Evolutionary conservation across 148 eudicot genomes (phyloP), one percentile per base, ranked within the genome.

Genomic region (Amaranthus palmeri): DNA sequence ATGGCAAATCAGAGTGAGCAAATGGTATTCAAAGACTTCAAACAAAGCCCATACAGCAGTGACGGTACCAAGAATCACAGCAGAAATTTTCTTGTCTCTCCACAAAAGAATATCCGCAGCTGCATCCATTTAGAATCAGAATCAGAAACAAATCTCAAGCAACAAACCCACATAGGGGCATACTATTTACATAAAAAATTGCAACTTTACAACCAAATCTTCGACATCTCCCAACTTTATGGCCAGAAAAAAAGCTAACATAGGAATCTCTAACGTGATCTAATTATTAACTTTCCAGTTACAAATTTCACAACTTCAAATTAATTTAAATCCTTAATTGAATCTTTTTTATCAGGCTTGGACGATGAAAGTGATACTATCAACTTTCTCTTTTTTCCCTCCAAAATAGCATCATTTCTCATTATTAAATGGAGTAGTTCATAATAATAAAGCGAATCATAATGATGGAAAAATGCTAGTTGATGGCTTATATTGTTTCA

Each of bases 31-130:
- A 43, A 88, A 70, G 69, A 91, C 75, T 45, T 95, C 97, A 68
- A 95, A 92, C 14, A 95, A 80, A 73, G 84, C 68, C 97, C 97
- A 95, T 13, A 90, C 74, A 54, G 87, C 82, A 2, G 99, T 95
- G 44, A 81, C 93, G 9, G 77, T 87, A 60, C 89, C 92, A 6
- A 95, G 85, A 68, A 92, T 72, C 54, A 80, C 83, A 6, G 85
- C 96, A 0, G 99, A 95, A 65, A 81, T 82, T 79, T 89, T 91
- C 96, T 89, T 89, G 84, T 95, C 77, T 82, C 91, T 89, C 99
- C 99, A 95, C 48, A 95, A 78, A 71, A 91, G 79, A 54, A 92
- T 82, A 85, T 95, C 96, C 61, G 99, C 99, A 72, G 93, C 99
- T 95, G 91, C 78, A 81, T n/a, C 74, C 78, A 63, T 51, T 13